Base-by-base conservation (phyloP, 805 yeast genomes). In the Zygoascus biomembranicola region DNA sequence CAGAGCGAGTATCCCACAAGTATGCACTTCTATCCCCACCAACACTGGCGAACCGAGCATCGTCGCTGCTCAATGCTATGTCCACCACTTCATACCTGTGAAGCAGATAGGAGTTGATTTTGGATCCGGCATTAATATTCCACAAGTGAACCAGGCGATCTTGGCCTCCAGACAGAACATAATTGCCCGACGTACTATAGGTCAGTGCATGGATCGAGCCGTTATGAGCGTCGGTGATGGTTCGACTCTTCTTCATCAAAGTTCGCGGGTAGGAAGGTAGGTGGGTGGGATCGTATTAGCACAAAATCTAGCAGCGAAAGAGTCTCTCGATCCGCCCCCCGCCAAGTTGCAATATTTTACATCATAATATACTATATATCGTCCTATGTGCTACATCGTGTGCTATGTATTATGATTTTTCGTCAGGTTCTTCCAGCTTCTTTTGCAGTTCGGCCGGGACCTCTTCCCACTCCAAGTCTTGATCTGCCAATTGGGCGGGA, bases 51-150 rank as follows among this genome's bases (percentile, higher is more conserved):
- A 68, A 67, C 59, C 55, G 47, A 18, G 64, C 18, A 54, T 62
- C 61, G 51, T 61, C 66, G 20, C 44, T 49, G 10, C 59, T 47
- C 13, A 68, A 61, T 14, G 62, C 57, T 8, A 66, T 51, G 50
- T 66, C 66, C 45, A 66, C 56, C 20, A 67, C 61, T 49, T 66
- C 69, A 35, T 61, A 59, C n/a, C 63, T 60, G 50, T 67, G 71
- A 51, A 54, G 50, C 52, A 42, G 46, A 44, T 63, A 64, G 3
- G 54, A 20, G 16, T 58, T 53, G 32, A 66, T 57, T 32, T 56
- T 51, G 18, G 47, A 44, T 5, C 58, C 59, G 11, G 62, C 43
- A 14, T 47, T 43, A n/a, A 65, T 55, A 53, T 65, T 66, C 67
- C 67, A 64, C 13, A 66, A 58, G 18, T 52, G 32, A 14, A 66